A percentile compares a stretch with the other conserved stretches of the same genome.
Evolutionary conservation across 257 asterid genomes (phyloP).

Genomic region (Anisodus tanguticus): DNA sequence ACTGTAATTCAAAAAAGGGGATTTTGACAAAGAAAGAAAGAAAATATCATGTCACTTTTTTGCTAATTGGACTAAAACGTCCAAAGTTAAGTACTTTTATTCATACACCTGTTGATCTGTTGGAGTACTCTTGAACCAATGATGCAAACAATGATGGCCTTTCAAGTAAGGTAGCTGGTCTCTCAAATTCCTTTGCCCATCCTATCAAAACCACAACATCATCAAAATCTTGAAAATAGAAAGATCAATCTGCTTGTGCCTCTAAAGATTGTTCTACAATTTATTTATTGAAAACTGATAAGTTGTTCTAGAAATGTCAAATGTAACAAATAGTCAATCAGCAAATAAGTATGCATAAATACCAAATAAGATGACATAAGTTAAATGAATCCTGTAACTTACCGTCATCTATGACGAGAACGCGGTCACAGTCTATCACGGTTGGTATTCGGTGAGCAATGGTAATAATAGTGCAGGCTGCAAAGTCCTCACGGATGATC

Average conservation of each 20-base stretch:
- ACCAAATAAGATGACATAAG: neutral
- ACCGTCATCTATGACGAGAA: conserved; percentile 71
- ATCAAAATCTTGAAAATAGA: neutral
- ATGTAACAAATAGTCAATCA: neutral
- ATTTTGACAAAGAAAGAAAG: neutral
- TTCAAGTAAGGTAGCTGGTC: conserved; percentile 57
- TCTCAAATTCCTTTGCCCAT: conserved; percentile 63
- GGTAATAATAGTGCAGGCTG: conserved; percentile 63
- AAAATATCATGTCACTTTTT: neutral
- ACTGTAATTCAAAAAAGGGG: neutral
- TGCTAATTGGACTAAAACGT: neutral
- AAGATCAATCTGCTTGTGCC: neutral
- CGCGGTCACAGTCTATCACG: conserved; percentile 71
- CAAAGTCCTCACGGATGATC: conserved; percentile 67
- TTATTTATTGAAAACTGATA: neutral
- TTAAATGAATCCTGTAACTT: conserved; percentile 31
- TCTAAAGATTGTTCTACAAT: neutral
- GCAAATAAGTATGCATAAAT: neutral
- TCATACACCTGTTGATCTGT: conserved; percentile 58
- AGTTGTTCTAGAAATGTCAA: neutral
- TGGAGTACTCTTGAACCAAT: conserved; percentile 69
- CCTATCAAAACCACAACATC: conserved; percentile 43
- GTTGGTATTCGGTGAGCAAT: conserved; percentile 89
- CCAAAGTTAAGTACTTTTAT: neutral
- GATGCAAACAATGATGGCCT: conserved; percentile 62